Conservation (phyloP, 148 eudicot species). For the Oxyria digyna region DNA sequence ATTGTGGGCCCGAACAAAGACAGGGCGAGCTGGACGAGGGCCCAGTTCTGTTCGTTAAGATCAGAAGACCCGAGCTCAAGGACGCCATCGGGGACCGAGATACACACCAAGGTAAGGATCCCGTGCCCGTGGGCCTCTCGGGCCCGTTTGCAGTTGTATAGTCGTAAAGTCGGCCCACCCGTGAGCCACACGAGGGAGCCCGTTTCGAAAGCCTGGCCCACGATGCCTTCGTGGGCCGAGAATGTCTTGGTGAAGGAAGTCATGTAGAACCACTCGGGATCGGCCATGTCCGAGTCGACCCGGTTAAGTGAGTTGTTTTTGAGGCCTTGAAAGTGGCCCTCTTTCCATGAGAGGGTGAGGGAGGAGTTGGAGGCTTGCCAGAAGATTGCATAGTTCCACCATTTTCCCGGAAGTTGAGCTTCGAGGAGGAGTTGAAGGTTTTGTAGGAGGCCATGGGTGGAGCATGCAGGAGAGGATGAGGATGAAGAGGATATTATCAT, state of each 20-base stretch:
- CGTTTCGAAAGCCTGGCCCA: conserved; percentile 40
- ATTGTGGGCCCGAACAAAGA: neutral
- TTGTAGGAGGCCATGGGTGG: conserved; percentile 12
- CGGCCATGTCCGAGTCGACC: conserved; percentile 37
- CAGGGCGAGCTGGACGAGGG: conserved; percentile 33
- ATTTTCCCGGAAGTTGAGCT: conserved; percentile 24
- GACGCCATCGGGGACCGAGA: conserved; percentile 48
- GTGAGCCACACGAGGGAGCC: conserved; percentile 44
- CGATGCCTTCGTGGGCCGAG: conserved; percentile 20
- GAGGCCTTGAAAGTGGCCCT: conserved; percentile 59
- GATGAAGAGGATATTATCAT: conserved; percentile 4
- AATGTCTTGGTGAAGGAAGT: conserved; percentile 35
- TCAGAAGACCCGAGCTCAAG: conserved; percentile 56
- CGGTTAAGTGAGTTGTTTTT: neutral
- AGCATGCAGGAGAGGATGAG: neutral
- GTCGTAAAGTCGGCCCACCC: conserved; percentile 32
- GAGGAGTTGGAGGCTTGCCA: conserved; percentile 39
- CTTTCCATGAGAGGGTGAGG: conserved; percentile 43
- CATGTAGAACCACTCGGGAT: conserved; percentile 67
- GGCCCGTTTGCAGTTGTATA: conserved; percentile 50
- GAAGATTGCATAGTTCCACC: conserved; percentile 72
- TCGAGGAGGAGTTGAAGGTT: conserved; percentile 23
- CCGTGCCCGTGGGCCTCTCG: conserved; percentile 67
- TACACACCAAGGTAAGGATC: conserved; percentile 42
- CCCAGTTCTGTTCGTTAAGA: conserved; percentile 37